Base-by-base conservation (phyloP, 345 rosid genomes). In the Turnera subulata region DNA sequence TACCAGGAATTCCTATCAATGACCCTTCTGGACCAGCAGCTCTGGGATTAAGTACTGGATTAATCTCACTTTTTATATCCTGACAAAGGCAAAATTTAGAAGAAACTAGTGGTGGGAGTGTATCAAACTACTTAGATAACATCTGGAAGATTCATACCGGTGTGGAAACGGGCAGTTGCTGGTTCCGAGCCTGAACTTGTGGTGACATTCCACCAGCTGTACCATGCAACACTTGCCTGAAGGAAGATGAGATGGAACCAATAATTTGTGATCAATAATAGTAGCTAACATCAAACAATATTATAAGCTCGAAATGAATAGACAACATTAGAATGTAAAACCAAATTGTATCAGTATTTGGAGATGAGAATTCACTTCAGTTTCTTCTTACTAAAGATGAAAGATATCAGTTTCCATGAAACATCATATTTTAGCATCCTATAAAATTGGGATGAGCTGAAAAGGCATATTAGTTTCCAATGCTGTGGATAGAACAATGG, bases 211-310 rank as follows among this genome's bases (percentile, higher is more conserved):
- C 90, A 61, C 91, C 94, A 53, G 87, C 75, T 25, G 85, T 55
- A 57, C 90, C 85, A 77, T 89, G 99, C 76, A 93, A 74, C 53
- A 85, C 95, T 84, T 93, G 99, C 88, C 99, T 89, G 76, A 77
- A 70, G 72, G 66, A 69, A 61, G 58, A 9, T 6, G 14, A 9
- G 45, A n/a, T 2, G n/a, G n/a, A 13, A 37, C 40, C 40, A 37
- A 13, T 37, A 37, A 37, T 9, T 37, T 37, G 11, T 7, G 13
- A 37, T 37, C 1, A 37, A 37, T 37, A 1, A 37, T 37, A 37
- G 40, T 7, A 37, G n/a, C n/a, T n/a, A n/a, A n/a, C 8, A 29
- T 8, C 35, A 29, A 29, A 8, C 35, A 29, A 29, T 29, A 29
- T 3, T 4, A 29, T 4, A 29, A 8, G 35, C 35, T 29, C 35